Evolutionary conservation across 495 filamentous ascomycete species (phyloP).

Genomic region (Mytilinidion resinicola): DNA sequence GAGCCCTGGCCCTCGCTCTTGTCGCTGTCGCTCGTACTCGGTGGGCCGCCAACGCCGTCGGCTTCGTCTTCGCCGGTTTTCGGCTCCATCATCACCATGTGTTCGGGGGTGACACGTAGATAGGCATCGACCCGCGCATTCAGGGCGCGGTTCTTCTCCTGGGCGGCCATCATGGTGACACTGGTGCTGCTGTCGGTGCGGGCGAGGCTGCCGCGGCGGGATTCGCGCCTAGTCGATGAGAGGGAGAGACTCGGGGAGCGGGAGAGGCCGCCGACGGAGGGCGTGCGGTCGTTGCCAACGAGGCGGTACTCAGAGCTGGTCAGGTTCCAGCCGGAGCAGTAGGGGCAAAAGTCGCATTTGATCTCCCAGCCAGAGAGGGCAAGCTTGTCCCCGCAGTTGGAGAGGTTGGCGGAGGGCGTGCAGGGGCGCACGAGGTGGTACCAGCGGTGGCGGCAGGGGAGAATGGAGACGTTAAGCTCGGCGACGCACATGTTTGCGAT

Average conservation of each 20-base stretch:
- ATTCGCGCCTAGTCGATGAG: conserved; percentile 19
- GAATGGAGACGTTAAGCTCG: conserved; percentile 35
- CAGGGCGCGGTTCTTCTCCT: conserved; percentile 31
- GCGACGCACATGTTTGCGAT: conserved; percentile 36
- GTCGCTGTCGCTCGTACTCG: neutral
- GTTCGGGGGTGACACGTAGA: conserved; percentile 21
- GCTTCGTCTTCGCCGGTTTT: conserved; percentile 4
- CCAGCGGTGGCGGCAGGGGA: conserved; percentile 39
- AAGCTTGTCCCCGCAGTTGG: conserved; percentile 33
- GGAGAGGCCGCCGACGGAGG: conserved; percentile 22
- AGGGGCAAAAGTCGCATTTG: conserved; percentile 37
- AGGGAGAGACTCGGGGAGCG: conserved; percentile 19
- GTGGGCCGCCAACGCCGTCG: conserved; percentile 14
- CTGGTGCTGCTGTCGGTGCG: conserved; percentile 30
- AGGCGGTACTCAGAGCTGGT: conserved; percentile 30
- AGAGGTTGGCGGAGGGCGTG: conserved; percentile 29
- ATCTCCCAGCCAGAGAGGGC: conserved; percentile 37
- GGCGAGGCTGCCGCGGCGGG: conserved; percentile 27
- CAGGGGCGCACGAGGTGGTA: conserved; percentile 33
- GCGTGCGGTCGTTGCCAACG: conserved; percentile 27
- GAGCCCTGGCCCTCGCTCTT: neutral
- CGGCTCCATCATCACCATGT: conserved; percentile 14
- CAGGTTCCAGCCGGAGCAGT: conserved; percentile 29
- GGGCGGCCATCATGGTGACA: conserved; percentile 25
- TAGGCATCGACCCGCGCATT: conserved; percentile 36